Conservation (phyloP, 257 asterid species). For the Solanum acaule region DNA sequence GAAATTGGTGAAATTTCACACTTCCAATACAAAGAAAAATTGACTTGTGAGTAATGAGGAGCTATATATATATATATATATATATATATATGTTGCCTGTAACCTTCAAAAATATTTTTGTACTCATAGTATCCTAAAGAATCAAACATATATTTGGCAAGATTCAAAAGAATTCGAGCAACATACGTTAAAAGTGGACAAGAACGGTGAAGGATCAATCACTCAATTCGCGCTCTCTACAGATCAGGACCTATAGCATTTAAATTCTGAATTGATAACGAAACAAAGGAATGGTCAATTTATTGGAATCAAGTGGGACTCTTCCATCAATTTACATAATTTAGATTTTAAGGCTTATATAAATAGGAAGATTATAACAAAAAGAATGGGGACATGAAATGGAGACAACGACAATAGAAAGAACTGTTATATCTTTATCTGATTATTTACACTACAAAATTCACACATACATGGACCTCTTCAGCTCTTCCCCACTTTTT, state of each 20-base stretch:
- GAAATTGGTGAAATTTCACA: background rate
- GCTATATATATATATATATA: background rate
- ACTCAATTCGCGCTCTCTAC: background rate
- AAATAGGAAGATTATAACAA: background rate
- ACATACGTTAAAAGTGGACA: background rate
- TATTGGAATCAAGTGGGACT: background rate
- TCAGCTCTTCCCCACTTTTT: background rate
- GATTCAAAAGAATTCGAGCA: background rate
- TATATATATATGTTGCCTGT: background rate
- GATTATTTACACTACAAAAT: background rate
- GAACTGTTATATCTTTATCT: background rate
- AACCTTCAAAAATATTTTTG: background rate
- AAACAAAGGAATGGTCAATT: background rate
- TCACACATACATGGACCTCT: background rate
- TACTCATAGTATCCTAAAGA: background rate
- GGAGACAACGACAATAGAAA: background rate
- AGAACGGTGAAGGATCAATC: background rate
- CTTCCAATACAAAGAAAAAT: background rate
- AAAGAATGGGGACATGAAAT: background rate
- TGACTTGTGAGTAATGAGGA: background rate
- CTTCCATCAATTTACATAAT: background rate
- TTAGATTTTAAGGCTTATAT: background rate
- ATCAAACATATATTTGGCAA: background rate
- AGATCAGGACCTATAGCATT: background rate
- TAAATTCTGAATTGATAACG: background rate